Base-by-base conservation (phyloP, 1,284 basidiomycete genomes). In the Papiliotrema laurentii region DNA sequence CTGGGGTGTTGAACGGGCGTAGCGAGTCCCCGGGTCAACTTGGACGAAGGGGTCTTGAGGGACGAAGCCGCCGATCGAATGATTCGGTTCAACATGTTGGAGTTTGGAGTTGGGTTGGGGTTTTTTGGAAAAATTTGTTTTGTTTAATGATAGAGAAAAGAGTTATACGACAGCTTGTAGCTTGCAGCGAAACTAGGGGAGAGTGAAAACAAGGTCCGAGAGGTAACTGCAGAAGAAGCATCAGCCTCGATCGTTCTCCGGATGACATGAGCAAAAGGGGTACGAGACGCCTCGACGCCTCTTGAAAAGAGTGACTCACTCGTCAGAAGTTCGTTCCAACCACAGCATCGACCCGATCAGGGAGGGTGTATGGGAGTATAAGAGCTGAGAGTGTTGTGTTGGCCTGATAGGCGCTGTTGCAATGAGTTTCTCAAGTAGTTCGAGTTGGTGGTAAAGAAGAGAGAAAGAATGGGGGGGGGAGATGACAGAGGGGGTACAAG, bases 241-340 rank as follows among this genome's bases (percentile, higher is more conserved):
- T 46, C 14, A 19, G 34, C 19, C 13, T 26, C 22, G 14, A 16
- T 31, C 30, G 36, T 18, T 19, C 4, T 11, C n/a, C 22, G 13
- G 16, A 11, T 34, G 9, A 31, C 43, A 25, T 31, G 38, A 39
- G 36, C 26, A 19, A 39, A 4, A 28, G 11, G 22, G 2, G 41
- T 26, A 39, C n/a, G 27, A 28, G 24, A n/a, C n/a, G n/a, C n/a
- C n/a, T n/a, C n/a, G n/a, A n/a, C n/a, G n/a, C n/a, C n/a, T n/a
- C n/a, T n/a, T n/a, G n/a, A 41, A 43, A 13, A 4, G 21, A 30
- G 9, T 4, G n/a, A 67, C 69, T 64, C 52, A 73, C 71, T 73
- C 71, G 71, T 73, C 71, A 59, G 71, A 73, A 40, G 60, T 67
- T 50, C 71, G 68, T 65, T 72, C 59, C 28, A 60, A 61, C 68